These are phyloP conservation scores for Sporothrix brasiliensis DNA, from an alignment of 2,329 filamentous ascomycete genomes.

Conservation along the genomic window DNA sequence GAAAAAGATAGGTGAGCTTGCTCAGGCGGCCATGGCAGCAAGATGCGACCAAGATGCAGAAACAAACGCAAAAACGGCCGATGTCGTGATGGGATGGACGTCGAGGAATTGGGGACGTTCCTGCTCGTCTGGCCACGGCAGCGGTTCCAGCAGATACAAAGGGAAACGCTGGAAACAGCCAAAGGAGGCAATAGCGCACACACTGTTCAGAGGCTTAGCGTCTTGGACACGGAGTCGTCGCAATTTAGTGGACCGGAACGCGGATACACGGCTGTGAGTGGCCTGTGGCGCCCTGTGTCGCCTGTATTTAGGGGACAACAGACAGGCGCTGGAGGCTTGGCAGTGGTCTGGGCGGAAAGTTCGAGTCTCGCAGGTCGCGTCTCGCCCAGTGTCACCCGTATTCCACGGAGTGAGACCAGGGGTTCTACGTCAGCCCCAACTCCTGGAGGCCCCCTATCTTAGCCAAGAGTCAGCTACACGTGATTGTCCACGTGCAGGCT, in stretches of 20 bases:
- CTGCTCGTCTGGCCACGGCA: not conserved
- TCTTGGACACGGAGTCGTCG: constrained; percentile 14
- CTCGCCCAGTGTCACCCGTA: constrained; percentile 5
- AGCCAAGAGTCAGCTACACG: not conserved
- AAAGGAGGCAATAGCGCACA: not conserved
- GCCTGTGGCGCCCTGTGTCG: not conserved
- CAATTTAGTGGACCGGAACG: constrained; percentile 21
- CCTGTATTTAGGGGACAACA: not conserved
- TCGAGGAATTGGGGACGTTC: not conserved
- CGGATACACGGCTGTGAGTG: constrained; percentile 15
- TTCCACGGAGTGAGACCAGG: not conserved
- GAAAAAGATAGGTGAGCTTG: not conserved
- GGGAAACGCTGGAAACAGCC: not conserved
- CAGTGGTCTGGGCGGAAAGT: not conserved
- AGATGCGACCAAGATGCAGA: constrained; percentile 4
- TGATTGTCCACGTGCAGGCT: not conserved
- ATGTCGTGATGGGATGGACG: not conserved
- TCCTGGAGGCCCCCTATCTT: constrained; percentile 4
- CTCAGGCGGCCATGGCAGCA: constrained; percentile 20
- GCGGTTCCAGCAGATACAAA: not conserved
- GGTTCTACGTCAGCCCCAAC: constrained; percentile 17
- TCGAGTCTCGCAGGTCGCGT: constrained; percentile 24
- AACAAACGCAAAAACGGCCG: not conserved
- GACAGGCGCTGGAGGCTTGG: not conserved
- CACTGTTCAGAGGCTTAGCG: constrained; percentile 3